phyloP scores from a whole-genome alignment of 2,329 filamentous ascomycete genomes.

The Colletotrichum lentis region DNA sequence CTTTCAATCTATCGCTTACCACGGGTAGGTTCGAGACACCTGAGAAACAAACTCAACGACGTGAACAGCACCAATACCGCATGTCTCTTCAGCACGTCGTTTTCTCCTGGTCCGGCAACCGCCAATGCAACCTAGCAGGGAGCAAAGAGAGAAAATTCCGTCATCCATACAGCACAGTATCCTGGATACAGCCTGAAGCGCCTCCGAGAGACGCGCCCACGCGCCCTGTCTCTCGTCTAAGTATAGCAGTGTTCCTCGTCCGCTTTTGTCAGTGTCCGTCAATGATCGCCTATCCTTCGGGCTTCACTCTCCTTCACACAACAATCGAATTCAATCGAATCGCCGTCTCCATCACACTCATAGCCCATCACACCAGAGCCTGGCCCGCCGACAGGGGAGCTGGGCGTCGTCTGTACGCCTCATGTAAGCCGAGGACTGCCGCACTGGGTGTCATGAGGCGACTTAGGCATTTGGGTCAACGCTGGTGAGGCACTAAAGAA shows the following conservation, averaged over 20 bases:
- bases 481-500: slow-evolving; percentile 25
- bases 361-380: slow-evolving; percentile 11
- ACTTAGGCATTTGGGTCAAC: slow-evolving; percentile 24
- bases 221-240: slow-evolving; percentile 14
- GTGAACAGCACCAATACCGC: background rate
- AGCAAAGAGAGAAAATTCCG: background rate
- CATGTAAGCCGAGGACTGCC: slow-evolving; percentile 15
- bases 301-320: slow-evolving; percentile 4
- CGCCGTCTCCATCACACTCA: slow-evolving; percentile 12
- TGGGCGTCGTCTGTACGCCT: slow-evolving; percentile 5
- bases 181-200: background rate
- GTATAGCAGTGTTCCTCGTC: background rate
- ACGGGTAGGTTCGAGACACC: slow-evolving; percentile 3
- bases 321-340: slow-evolving; percentile 23
- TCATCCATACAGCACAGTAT: background rate
- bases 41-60: background rate
- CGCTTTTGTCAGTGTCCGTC: slow-evolving; percentile 1
- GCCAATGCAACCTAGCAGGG: background rate
- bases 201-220: background rate
- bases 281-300: slow-evolving; percentile 3
- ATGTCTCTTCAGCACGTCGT: background rate
- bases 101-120: background rate
- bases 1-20: background rate
- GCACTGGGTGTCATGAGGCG: slow-evolving; percentile 13
- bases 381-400: background rate